Base-by-base conservation (phyloP, 306 rosid species). In the Senna tora region DNA sequence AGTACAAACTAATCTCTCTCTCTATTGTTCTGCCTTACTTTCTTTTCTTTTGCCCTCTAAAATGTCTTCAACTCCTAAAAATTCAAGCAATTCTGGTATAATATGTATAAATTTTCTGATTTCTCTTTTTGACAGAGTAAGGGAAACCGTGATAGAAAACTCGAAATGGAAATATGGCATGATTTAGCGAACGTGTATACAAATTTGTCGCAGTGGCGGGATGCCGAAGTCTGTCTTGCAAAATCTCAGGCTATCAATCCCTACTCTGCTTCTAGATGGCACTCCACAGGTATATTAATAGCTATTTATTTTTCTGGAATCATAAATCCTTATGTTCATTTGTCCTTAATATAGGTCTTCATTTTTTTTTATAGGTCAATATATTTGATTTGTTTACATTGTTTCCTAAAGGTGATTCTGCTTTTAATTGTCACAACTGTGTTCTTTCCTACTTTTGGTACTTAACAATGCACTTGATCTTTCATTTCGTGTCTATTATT, bases 141-240 rank as follows among this genome's bases (percentile, higher is more conserved):
- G 77, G 77, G 85, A 84, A 81, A 72, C 61, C 77, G 60, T 22
- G 83, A 84, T 64, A 80, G 89, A 87, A 89, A 80, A 65, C 77
- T 90, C 71, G 98, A 93, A 87, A 87, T 86, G 89, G 97, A 93
- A 85, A 82, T 88, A 32, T 93, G 98, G 98, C 90, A 87, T 67
- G 97, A 93, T 71, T 86, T 93, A 51, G 96, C 97, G 34, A 80
- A 89, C 17, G 57, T 89, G 17, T 93, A 93, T 72, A 89, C 78
- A 13, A 73, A 82, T 32, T 78, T 88, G 68, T 90, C 97, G 8
- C 89, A 83, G 42, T 93, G 97, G 97, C 76, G 71, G 43, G 98
- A 93, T 53, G 97, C 97, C 42, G 97, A 93, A 80, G 82, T 89
- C 65, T 93, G 97, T 68, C 90, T 90, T 43, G 84, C 94, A 59